Percentiles rank a stretch among this genome's conserved stretches.
These are phyloP conservation scores for Nicotiana undulata DNA, from an alignment of 257 asterid genomes.

Conservation along the genomic window DNA sequence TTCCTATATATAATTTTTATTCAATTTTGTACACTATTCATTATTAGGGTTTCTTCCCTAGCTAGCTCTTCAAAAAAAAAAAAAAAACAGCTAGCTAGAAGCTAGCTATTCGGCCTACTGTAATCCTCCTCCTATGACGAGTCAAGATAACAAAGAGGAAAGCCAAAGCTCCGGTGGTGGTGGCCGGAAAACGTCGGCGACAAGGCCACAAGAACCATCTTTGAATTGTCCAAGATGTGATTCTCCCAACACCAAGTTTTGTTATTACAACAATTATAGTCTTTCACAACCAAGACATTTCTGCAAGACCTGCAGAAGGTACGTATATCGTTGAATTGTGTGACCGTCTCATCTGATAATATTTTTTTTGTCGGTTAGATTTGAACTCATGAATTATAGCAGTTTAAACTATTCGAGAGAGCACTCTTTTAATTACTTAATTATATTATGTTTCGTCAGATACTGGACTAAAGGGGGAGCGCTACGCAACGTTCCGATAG, in stretches of 20 bases:
- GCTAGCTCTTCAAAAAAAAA: not conserved
- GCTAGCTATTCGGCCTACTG: not conserved
- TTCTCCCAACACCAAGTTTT: constrained; percentile 82
- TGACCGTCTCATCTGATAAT: not conserved
- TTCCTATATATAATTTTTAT: constrained; percentile 1
- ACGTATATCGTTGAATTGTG: not conserved
- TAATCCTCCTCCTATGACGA: not conserved
- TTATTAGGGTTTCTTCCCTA: constrained; percentile 2
- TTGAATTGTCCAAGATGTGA: constrained; percentile 87
- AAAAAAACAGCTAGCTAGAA: too few relatives aligned
- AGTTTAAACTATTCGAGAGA: too few relatives aligned
- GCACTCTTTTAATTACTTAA: not conserved
- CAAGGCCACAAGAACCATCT: constrained; percentile 36
- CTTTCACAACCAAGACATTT: constrained; percentile 89
- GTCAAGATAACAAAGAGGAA: constrained; percentile 29
- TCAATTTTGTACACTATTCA: not conserved
- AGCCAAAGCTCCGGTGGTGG: constrained; percentile 28
- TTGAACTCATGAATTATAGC: too few relatives aligned
- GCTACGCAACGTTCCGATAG: constrained; percentile 78
- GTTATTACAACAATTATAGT: constrained; percentile 93
- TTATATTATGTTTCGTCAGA: not conserved
- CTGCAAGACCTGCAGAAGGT: constrained; percentile 85
- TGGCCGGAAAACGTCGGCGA: constrained; percentile 17
- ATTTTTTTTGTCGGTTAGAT: not conserved
- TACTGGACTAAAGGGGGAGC: constrained; percentile 97